Conservation (phyloP, 2,329 filamentous ascomycete species). For the Monosporascus sp. region DNA sequence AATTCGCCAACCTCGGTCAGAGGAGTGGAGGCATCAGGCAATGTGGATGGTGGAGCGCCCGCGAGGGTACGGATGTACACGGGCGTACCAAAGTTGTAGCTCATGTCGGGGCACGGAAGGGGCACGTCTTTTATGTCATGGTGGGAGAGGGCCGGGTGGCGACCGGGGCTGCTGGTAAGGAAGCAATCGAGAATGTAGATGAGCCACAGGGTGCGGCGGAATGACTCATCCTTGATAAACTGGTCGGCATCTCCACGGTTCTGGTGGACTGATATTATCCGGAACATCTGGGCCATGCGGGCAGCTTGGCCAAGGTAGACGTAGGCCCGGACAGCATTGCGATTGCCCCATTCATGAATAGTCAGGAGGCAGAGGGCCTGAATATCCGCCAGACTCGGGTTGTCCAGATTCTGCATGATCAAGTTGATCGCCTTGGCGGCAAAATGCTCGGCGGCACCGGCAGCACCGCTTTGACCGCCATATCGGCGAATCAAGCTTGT, state of each 20-base stretch:
- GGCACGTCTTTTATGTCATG: constrained; percentile 51
- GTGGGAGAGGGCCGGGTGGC: constrained; percentile 49
- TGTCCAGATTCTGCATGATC: constrained; percentile 54
- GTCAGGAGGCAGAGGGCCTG: constrained; percentile 56
- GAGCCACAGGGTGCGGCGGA: constrained; percentile 57
- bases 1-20: constrained; percentile 55
- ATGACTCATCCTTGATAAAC: constrained; percentile 56
- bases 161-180: constrained; percentile 56
- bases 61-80: constrained; percentile 53
- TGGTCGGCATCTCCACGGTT: constrained; percentile 47
- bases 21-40: constrained; percentile 30
- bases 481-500: constrained; percentile 52
- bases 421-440: constrained; percentile 51
- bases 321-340: constrained; percentile 58
- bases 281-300: constrained; percentile 61
- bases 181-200: constrained; percentile 60
- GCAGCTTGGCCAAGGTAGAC: constrained; percentile 58
- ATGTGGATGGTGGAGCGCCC: constrained; percentile 33
- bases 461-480: constrained; percentile 45
- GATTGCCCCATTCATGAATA: constrained; percentile 58
- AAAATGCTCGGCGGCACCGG: constrained; percentile 53
- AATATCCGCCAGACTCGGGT: constrained; percentile 55
- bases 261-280: constrained; percentile 52
- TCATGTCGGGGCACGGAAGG: constrained; percentile 56
- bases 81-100: constrained; percentile 57